Base-by-base conservation (phyloP, 768 basidiomycete genomes). In the Galerina sulciceps region DNA sequence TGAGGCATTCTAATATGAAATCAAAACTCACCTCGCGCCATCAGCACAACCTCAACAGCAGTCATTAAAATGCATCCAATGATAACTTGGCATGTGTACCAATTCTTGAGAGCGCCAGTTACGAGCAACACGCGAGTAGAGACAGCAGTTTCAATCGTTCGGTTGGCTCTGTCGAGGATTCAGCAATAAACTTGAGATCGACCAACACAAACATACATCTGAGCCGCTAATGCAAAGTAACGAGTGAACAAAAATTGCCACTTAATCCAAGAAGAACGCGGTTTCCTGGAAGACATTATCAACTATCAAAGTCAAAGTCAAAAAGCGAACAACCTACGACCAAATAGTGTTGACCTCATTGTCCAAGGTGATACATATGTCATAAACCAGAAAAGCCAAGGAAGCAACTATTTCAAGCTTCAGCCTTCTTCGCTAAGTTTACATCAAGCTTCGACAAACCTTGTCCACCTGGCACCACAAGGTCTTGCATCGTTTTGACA, bases 281-380 rank as follows among this genome's bases (percentile, higher is more conserved):
- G 64, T 60, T 65, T 70, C 8, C 67, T 69, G n/a, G 44, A 37
- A 18, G 15, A n/a, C 31, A 14, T 17, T 42, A 48, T 49, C 35
- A 23, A 35, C 9, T 20, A 20, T 15, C 14, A n/a, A 10, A n/a
- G 35, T n/a, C 20, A 31, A 31, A 13, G 18, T 17, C n/a, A 34
- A 10, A 14, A 37, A n/a, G 2, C 10, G 22, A 43, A 20, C 13
- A 42, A 67, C 75, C 61, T 55, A 73, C 74, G 68, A 62, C 76
- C 76, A 77, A 14, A 77, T 71, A 22, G 62, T 60, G 20, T 68
- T 61, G 35, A 77, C 71, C 62, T 77, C 76, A 47, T 74, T 68
- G 51, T 74, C 72, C 6, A 75, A 59, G 1, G 75, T 76, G 34
- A 77, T 52, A 37, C 58, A 62, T 36, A 74, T 72, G 14, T 77